A percentile compares a stretch with the other conserved stretches of the same genome.
phyloP scores from a whole-genome alignment of 139 green algal genomes.

The Auxenochlorella pyrenoidosa region DNA sequence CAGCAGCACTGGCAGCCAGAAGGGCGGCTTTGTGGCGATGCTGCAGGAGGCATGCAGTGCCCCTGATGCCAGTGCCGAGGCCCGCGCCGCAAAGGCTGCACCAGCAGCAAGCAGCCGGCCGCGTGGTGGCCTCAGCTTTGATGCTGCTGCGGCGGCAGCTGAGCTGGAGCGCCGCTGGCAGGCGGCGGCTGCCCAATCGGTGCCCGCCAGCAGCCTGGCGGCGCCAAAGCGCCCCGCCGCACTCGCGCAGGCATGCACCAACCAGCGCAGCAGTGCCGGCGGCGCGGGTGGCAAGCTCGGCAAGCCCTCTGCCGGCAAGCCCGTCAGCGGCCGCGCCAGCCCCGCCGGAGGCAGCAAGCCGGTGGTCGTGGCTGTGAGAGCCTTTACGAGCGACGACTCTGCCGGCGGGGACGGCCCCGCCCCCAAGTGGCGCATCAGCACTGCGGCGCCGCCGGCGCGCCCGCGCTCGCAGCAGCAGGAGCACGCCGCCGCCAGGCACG shows the following conservation, averaged over 20 bases:
- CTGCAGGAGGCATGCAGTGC: neutral
- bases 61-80: neutral
- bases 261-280: neutral
- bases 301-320: neutral
- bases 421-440: slow-evolving; percentile 24
- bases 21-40: slow-evolving; percentile 1
- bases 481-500: no score
- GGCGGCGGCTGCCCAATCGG: neutral
- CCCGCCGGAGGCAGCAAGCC: neutral
- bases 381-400: slow-evolving; percentile 6
- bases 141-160: slow-evolving; percentile 1
- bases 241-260: no score
- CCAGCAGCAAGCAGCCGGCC: neutral
- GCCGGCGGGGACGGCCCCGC: neutral
- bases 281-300: neutral
- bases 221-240: neutral
- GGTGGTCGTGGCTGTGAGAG: slow-evolving; percentile 28
- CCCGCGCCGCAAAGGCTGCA: neutral
- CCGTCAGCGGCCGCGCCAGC: slow-evolving; percentile 3
- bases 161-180: slow-evolving; percentile 24
- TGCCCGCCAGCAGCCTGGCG: neutral
- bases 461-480: neutral
- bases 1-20: neutral
- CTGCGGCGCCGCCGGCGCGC: no score
- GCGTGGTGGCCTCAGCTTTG: neutral